Evolutionary conservation across 495 filamentous ascomycete species (phyloP), one percentile per base, ranked within the genome.

Genomic region (Neohortaea acidophila): DNA sequence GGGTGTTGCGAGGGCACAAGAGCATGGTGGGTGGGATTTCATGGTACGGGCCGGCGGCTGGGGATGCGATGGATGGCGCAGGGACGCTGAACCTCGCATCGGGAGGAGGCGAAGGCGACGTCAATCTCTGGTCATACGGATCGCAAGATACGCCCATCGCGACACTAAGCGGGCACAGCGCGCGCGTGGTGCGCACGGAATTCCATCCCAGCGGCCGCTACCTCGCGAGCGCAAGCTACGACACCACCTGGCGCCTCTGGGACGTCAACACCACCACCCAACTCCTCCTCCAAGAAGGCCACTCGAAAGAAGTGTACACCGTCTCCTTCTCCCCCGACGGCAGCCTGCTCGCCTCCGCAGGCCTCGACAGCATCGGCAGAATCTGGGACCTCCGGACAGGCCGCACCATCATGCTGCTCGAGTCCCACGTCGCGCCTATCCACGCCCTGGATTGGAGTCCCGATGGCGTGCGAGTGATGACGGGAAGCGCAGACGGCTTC

Each of bases 171-270:
- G 89, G 89, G 0, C 89, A 96, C 54, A 77, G 72, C 9, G 82
- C 76, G 11, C 77, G 89, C 35, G 87, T 96, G 21, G 86, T 81
- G 43, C 72, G 91, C 38, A 76, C 91, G 27, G 91, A 94, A 46
- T 91, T 96, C 53, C 91, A 99, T 47, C 89, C 89, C 0, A 91
- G 82, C 2, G 87, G 89, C 13, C 67, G 69, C 39, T 94, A 87
- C 51, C 69, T 94, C 17, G 89, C 89, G 1, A 93, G 85, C 0
- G 89, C 89, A 1, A 93, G 84, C 1, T 87, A 83, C 51, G 89
- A 99, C 54, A 94, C 86, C 2, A 94, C 87, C 0, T 99, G 89
- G 89, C 73, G 89, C 18, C 59, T 99, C 39, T 99, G 91, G 91
- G 91, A 99, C 52, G 70, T 94, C 0, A 73, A 81, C 38, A 87